Evolutionary conservation across 2,329 filamentous ascomycete genomes (phyloP), one percentile per base, ranked within the genome.

Genomic region (Aspergillus sp.): DNA sequence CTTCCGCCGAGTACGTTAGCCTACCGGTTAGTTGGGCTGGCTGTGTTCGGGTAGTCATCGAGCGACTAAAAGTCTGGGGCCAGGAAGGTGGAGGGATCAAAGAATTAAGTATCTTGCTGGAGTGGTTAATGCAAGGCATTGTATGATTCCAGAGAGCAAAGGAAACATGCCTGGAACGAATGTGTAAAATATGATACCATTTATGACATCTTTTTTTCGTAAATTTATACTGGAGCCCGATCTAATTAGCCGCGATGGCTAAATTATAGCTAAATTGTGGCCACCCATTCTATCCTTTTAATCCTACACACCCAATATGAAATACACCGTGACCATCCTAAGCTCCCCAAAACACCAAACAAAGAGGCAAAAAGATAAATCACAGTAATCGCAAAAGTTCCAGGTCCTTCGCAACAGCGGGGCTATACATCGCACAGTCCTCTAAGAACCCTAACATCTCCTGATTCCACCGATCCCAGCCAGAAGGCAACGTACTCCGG

Each of bases 381-480:
- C 62, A 73, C 51, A 75, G 57, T 43, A 67, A 59, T 39, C 62
- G 67, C 58, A 77, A 57, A 17, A 77, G 57, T 39, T 76, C 72
- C 60, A 77, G 56, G 60, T 77, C 75, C 59, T 75, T 70, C 44
- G 72, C 69, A 33, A 77, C 68, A 21, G 74, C 73, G 2, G 75
- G 74, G 64, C 73, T 77, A 33, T 69, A 69, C 11, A 60, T 59
- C 7, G 73, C 73, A 57, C 73, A 75, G 21, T 73, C 72, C 52
- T 75, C 72, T 52, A 77, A 60, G 56, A 77, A 77, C 8, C 64
- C 66, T 46, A 76, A 48, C 73, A 77, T 77, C 57, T 74, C 75
- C 19, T 69, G 68, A 35, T 72, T 75, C 75, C 75, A 77, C 6
- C 68, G 67, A 47, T 77, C 74, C 72, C 73, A 76, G 51, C 72